phyloP scores from a whole-genome alignment of 306 rosid genomes.

The Prunus kanzakura region DNA sequence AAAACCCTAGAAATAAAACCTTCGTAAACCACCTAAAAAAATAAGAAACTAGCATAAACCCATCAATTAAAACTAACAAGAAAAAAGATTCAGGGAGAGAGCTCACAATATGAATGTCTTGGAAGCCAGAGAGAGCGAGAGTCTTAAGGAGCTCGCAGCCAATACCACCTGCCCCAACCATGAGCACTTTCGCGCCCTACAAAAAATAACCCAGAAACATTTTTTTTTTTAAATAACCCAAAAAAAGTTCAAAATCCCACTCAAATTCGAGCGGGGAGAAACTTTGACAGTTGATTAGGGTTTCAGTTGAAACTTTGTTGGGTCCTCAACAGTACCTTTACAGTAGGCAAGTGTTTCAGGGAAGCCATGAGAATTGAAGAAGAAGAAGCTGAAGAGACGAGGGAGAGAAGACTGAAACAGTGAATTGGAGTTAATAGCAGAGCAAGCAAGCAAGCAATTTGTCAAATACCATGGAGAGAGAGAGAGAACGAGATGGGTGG shows the following conservation, averaged over 20 bases:
- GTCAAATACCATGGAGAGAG: constrained; percentile 4
- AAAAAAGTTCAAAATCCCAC: not conserved
- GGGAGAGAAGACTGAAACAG: not conserved
- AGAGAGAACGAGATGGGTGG: not conserved
- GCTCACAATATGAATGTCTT: constrained; percentile 89
- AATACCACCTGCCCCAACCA: constrained; percentile 99
- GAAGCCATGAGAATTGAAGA: constrained; percentile 61
- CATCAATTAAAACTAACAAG: too few relatives aligned
- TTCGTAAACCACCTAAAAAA: not conserved
- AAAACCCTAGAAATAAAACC: constrained; percentile 22
- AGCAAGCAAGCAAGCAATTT: not conserved
- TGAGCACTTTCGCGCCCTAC: constrained; percentile 84
- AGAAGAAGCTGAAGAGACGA: not conserved
- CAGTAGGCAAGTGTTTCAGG: constrained; percentile 32
- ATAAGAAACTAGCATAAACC: not conserved
- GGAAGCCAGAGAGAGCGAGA: constrained; percentile 92
- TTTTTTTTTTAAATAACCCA: not conserved
- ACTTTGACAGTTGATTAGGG: constrained; percentile 12
- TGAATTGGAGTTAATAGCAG: constrained; percentile 2
- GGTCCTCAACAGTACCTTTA: constrained; percentile 44
- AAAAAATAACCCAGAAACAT: not conserved
- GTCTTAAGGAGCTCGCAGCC: constrained; percentile 98
- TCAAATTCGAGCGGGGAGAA: constrained; percentile 6
- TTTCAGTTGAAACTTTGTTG: constrained; percentile 11
- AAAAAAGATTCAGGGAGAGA: not conserved